Percentiles rank a stretch among this genome's conserved stretches.
Evolutionary conservation across 208 protist genomes (phyloP).

Genomic region (Tritrichomonas foetus): DNA sequence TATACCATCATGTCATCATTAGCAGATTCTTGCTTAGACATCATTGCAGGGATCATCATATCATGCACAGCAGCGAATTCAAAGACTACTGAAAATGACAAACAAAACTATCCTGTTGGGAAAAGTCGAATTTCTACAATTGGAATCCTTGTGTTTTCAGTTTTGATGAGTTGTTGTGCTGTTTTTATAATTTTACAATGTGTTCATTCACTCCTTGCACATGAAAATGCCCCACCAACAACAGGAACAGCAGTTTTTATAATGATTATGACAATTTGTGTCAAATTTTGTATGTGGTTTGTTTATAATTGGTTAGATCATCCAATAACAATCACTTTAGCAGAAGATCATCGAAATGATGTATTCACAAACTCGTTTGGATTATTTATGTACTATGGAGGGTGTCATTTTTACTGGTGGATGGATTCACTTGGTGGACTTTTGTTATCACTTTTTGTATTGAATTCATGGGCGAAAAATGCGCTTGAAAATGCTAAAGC

Average conservation of each 20-base stretch:
- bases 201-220: not conserved
- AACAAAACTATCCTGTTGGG: not conserved
- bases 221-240: not conserved
- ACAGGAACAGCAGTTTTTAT: not conserved
- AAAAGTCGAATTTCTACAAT: not conserved
- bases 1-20: slow-evolving; percentile 29
- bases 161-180: slow-evolving; percentile 28
- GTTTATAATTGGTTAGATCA: not conserved
- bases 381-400: slow-evolving; percentile 12
- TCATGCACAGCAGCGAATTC: not conserved
- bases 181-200: not conserved
- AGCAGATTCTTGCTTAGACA: slow-evolving; percentile 15
- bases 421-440: slow-evolving; percentile 19
- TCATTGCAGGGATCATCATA: slow-evolving; percentile 20
- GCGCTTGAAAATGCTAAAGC: not conserved
- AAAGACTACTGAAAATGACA: not conserved
- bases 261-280: not conserved
- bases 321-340: not conserved
- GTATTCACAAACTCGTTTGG: not conserved
- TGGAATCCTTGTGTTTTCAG: not conserved
- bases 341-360: slow-evolving; percentile 7
- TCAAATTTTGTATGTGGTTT: not conserved
- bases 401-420: not conserved
- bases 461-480: not conserved
- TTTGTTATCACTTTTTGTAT: not conserved